These are phyloP conservation scores for Trichopus zeylanicus DNA, from an alignment of 116 monocot genomes.

Conservation along the genomic window DNA sequence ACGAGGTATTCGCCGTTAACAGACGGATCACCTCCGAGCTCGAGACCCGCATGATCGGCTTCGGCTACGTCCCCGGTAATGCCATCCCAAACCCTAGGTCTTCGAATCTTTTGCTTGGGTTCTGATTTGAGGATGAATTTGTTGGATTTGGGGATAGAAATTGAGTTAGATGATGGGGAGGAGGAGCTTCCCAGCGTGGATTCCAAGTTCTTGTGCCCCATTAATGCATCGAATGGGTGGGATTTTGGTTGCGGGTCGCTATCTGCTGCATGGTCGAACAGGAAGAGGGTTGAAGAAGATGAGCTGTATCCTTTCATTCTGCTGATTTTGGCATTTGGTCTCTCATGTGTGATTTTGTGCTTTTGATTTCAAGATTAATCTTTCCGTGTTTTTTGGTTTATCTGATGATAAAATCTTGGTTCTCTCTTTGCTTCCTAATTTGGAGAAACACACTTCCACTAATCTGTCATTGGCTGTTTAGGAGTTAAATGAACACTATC, in stretches of 20 bases:
- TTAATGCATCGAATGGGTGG: neutral
- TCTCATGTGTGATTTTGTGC: no score
- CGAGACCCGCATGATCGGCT: slow-evolving; percentile 35
- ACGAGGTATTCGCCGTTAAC: slow-evolving; percentile 54
- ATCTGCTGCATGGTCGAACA: slow-evolving; percentile 13
- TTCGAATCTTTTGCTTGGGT: neutral
- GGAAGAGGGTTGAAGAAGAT: slow-evolving; percentile 30
- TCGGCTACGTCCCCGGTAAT: slow-evolving; percentile 68
- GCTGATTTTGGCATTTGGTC: no score
- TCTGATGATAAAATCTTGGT: no score
- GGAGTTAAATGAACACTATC: neutral
- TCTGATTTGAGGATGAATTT: neutral
- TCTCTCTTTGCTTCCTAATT: neutral
- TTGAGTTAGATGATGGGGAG: slow-evolving; percentile 20
- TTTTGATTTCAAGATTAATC: neutral
- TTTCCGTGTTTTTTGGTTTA: neutral
- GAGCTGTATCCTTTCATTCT: slow-evolving; percentile 60
- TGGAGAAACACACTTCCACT: no score
- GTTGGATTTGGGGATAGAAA: slow-evolving; percentile 7
- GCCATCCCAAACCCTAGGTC: neutral
- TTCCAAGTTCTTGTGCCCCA: slow-evolving; percentile 10
- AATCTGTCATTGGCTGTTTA: neutral
- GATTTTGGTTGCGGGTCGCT: slow-evolving; percentile 7
- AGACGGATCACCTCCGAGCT: slow-evolving; percentile 29
- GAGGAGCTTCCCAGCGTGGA: slow-evolving; percentile 11